A percentile compares a stretch with the other conserved stretches of the same genome.
Evolutionary conservation across 139 green algal species (phyloP).

Genomic region (Chlamydomonas sphaeroides): DNA sequence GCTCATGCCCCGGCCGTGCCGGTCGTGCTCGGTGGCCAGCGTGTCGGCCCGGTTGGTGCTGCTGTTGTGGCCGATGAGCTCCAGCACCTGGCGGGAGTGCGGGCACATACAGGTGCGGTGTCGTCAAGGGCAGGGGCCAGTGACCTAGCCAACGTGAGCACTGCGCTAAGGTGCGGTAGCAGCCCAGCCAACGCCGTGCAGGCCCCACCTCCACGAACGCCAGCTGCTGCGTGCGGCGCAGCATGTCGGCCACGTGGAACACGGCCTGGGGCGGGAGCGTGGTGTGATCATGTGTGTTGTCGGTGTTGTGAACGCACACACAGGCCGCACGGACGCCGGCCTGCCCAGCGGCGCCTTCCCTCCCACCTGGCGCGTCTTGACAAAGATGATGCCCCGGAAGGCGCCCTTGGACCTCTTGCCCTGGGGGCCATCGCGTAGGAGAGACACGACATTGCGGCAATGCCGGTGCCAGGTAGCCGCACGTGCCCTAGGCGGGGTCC

Average conservation of each 20-base stretch:
- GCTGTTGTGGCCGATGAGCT: slow-evolving; percentile 23
- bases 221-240: slow-evolving; percentile 19
- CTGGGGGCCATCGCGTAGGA: neutral
- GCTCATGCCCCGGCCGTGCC: slow-evolving; percentile 29
- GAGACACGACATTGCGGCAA: no score
- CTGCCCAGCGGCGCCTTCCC: no score
- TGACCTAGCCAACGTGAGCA: no score
- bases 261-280: neutral
- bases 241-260: slow-evolving; percentile 26
- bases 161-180: no score
- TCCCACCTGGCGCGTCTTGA: slow-evolving; percentile 30
- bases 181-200: no score
- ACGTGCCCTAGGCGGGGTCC: no score
- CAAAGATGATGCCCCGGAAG: slow-evolving; percentile 56
- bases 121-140: no score
- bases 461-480: no score
- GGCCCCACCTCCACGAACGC: slow-evolving; percentile 10
- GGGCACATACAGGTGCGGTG: no score
- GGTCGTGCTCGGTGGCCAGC: neutral
- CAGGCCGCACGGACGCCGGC: no score
- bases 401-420: no score
- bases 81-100: neutral
- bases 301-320: no score
- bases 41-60: neutral
- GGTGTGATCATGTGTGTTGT: neutral